These are phyloP conservation scores for Geotrichum klebahnii DNA, from an alignment of 1,139 yeast species.

Conservation along the genomic window DNA sequence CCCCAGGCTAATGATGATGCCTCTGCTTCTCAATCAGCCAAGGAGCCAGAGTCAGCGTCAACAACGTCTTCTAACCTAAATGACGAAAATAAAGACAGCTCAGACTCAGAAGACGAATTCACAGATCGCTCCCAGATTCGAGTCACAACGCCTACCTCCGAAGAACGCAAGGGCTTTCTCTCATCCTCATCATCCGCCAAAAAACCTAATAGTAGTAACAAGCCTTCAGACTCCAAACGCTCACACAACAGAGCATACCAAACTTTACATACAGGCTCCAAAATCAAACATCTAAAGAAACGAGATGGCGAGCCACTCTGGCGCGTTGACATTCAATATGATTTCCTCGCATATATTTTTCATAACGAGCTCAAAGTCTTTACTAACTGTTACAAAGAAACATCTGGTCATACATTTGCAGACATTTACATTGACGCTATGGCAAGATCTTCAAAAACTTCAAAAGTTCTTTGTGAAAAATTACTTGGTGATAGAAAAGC, in stretches of 20 bases:
- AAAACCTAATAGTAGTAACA: not conserved
- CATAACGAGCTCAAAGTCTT: conserved; percentile 63
- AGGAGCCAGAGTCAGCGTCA: not conserved
- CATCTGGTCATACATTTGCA: conserved; percentile 57
- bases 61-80: no score
- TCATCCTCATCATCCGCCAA: not conserved
- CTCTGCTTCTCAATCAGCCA: not conserved
- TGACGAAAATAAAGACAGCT: not conserved
- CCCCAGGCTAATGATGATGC: not conserved
- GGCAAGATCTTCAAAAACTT: conserved; percentile 78
- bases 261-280: conserved; percentile 37
- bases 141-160: not conserved
- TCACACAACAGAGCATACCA: conserved; percentile 31
- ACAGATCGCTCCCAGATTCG: not conserved
- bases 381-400: conserved; percentile 52
- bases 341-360: conserved; percentile 63
- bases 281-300: conserved; percentile 72
- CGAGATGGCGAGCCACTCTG: conserved; percentile 90
- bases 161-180: not conserved
- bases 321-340: conserved; percentile 84
- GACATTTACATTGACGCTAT: conserved; percentile 78
- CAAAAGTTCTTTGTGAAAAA: conserved; percentile 76
- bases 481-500: conserved; percentile 49
- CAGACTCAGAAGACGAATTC: conserved; percentile 2
- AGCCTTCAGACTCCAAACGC: conserved; percentile 21